Percentiles rank a stretch among this genome's conserved stretches.
Conservation (phyloP, 2,329 filamentous ascomycete species). For the Dactylellina leptospora region DNA sequence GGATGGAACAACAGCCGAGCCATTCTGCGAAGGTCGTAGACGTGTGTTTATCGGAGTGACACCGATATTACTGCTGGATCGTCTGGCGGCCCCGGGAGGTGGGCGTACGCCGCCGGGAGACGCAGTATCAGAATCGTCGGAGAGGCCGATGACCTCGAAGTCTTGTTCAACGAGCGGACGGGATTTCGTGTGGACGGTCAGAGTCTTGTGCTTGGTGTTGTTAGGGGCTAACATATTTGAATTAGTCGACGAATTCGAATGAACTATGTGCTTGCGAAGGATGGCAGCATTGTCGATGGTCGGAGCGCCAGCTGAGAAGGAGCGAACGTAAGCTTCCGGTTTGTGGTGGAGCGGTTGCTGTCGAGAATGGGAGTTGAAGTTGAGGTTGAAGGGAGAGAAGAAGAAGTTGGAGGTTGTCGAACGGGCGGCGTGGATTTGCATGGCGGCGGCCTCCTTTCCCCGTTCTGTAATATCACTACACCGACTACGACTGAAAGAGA, state of each 20-base stretch:
- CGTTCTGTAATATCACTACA: too few relatives aligned
- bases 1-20: constrained; percentile 11
- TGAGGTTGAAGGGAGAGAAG: constrained; percentile 26
- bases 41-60: constrained; percentile 40
- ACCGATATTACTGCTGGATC: constrained; percentile 19
- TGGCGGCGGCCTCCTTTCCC: too few relatives aligned
- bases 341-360: constrained; percentile 19
- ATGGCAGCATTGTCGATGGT: constrained; percentile 39
- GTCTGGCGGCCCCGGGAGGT: constrained; percentile 46
- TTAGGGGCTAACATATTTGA: constrained; percentile 40
- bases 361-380: constrained; percentile 36
- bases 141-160: constrained; percentile 50
- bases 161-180: constrained; percentile 52
- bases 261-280: constrained; percentile 48
- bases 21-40: constrained; percentile 32
- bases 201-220: constrained; percentile 42
- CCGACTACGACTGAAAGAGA: too few relatives aligned
- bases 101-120: constrained; percentile 16
- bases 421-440: constrained; percentile 51
- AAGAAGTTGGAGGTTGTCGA: constrained; percentile 42
- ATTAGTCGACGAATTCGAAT: constrained; percentile 16
- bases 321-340: constrained; percentile 33
- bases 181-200: constrained; percentile 21
- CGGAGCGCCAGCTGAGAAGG: constrained; percentile 16
- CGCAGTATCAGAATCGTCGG: constrained; percentile 37